Evolutionary conservation across 768 basidiomycete genomes (phyloP), one percentile per base, ranked within the genome.

Genomic region (Tremella mesenterica): DNA sequence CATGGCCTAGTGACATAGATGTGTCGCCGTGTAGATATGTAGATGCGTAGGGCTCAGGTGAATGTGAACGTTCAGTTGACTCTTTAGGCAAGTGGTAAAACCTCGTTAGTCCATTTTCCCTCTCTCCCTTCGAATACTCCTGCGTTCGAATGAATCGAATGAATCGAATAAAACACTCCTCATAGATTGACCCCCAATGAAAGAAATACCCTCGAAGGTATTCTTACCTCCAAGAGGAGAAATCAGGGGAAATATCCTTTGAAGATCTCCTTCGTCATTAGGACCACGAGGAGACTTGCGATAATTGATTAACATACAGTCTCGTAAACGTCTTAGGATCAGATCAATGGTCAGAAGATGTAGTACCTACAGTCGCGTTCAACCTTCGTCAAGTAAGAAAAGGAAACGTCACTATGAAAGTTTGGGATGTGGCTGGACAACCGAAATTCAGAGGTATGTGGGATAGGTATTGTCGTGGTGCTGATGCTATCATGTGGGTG

Each of bases 371-470:
- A 1, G 86, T 95, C 20, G 88, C 90, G 6, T 95, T 90, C 77
- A 91, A 90, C 63, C 83, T 90, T 64, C 80, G 87, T 18, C 88
- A 87, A 71, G 83, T 93, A 12, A 78, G 84, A 57, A 89, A 88
- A 65, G 89, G 88, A 12, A 92, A 89, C 55, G 83, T 93, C 0
- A 88, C 86, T 0, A 76, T 95, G 67, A 93, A 90, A 72, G 83
- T 95, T 44, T 95, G 91, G 91, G 91, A 95, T 72, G 86, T 95
- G 33, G 90, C 90, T 57, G 87, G 89, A 27, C 90, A 93, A 76
- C 86, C 89, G 5, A 88, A 87, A 70, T 95, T 92, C 70, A 82
- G 91, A 39, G 87, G 86, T 30, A 90, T 92, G 84, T 95, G 88
- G 88, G 88, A 91, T 60, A 79, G 91, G 39, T 95, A 93, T 73